Evolutionary conservation across 306 rosid species (phyloP), one percentile per base, ranked within the genome.

Genomic region (Urtica urens): DNA sequence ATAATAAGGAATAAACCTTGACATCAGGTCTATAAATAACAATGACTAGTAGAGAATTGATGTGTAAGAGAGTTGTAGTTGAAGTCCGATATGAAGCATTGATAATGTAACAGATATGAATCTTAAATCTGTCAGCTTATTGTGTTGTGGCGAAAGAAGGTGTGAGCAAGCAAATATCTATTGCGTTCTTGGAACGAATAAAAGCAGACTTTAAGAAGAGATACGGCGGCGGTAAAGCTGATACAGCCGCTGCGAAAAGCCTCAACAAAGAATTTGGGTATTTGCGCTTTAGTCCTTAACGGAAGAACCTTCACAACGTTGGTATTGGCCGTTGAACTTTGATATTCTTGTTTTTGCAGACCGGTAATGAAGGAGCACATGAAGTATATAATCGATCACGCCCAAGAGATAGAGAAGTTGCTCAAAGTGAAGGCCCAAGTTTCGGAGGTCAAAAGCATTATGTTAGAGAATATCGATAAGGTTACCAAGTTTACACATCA

Each of bases 181-280:
- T 85, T 50, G 94, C 99, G 38, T 82, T 77, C 68, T 74, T 90
- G 26, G 99, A 85, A 69, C 77, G 95, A 38, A 51, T 79, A 66
- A 90, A 68, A 63, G 81, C 84, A 0, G 99, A 90, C 71, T 90
- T 90, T 35, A 81, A 55, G 59, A 85, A 64, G 66, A 73, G 99
- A 77, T 85, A 85, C 71, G 87, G 94, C 13, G 94, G 95, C 10
- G 96, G 96, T 59, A 85, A 79, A 74, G 93, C 99, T 6, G 78
- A 73, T 57, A 85, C 96, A 1, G 99, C 99, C 19, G 42, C 57
- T 50, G 85, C 81, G 22, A 79, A 85, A 77, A 82, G 99, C 68
- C 96, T 90, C 59, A 90, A 74, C 78, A 90, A 85, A 72, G 96
- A 85, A 59, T 90, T 90, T 12, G 99, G 94, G 99, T 87, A 71